Evolutionary conservation across 2,329 filamentous ascomycete genomes (phyloP).

Genomic region (Dactylellina leptospora): DNA sequence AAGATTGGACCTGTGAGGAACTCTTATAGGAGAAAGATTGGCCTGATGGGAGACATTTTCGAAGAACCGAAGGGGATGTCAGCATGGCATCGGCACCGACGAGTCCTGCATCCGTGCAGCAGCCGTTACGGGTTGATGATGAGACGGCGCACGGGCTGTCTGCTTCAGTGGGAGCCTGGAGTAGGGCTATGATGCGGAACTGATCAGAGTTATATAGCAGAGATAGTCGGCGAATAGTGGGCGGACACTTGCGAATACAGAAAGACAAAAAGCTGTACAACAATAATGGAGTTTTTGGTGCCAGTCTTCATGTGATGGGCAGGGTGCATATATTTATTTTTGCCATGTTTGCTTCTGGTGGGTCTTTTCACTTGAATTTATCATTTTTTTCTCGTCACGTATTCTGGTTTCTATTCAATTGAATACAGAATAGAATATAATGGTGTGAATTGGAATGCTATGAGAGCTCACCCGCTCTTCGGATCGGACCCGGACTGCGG

Average conservation of each 20-base stretch:
- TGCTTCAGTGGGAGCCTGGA: slow-evolving; percentile 1
- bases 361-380: too few relatives aligned
- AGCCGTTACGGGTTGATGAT: slow-evolving; percentile 5
- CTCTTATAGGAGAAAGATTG: slow-evolving; percentile 62
- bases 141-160: neutral
- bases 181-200: slow-evolving; percentile 4
- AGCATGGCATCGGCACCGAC: slow-evolving; percentile 1
- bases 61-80: neutral
- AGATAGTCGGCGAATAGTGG: too few relatives aligned
- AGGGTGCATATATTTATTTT: too few relatives aligned
- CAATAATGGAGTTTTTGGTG: slow-evolving; percentile 17
- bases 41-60: slow-evolving; percentile 6
- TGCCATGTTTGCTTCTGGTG: too few relatives aligned
- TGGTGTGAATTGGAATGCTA: slow-evolving; percentile 15
- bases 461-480: neutral
- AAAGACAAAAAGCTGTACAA: slow-evolving; percentile 10
- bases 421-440: neutral
- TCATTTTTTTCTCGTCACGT: too few relatives aligned
- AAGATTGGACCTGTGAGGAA: slow-evolving; percentile 99
- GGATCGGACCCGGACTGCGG: slow-evolving; percentile 11
- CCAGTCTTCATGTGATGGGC: neutral
- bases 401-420: neutral
- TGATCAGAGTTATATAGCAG: too few relatives aligned
- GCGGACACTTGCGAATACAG: too few relatives aligned
- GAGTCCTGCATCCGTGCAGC: neutral